Percentiles rank a stretch among this genome's conserved stretches.
These are phyloP conservation scores for Beauveria sp. DNA, from an alignment of 2,329 filamentous ascomycete genomes.

Conservation along the genomic window DNA sequence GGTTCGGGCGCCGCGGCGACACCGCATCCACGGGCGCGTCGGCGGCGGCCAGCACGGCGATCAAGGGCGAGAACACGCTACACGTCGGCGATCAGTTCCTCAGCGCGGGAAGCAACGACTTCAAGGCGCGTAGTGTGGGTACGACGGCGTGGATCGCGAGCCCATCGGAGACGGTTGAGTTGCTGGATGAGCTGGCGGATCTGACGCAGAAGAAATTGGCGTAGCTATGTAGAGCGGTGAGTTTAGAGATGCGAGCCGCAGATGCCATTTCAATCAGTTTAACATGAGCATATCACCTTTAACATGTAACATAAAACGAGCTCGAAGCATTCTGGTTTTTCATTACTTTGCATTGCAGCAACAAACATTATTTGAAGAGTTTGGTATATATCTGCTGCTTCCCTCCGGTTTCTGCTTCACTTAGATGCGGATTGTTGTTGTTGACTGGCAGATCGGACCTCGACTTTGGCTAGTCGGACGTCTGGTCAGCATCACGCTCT, in stretches of 20 bases:
- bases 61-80: slow-evolving; percentile 71
- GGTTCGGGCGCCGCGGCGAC: slow-evolving; percentile 54
- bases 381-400: neutral
- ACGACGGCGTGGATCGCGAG: slow-evolving; percentile 94
- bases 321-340: neutral
- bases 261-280: neutral
- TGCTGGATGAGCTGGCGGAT: slow-evolving; percentile 73
- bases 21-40: neutral
- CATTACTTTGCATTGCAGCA: neutral
- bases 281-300: neutral
- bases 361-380: too few species aligned
- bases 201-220: slow-evolving; percentile 43
- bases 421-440: neutral
- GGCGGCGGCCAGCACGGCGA: slow-evolving; percentile 25
- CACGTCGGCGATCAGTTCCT: slow-evolving; percentile 97
- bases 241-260: neutral
- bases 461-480: neutral
- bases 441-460: neutral
- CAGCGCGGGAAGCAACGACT: slow-evolving; percentile 92
- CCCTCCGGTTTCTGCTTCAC: neutral
- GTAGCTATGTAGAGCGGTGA: slow-evolving; percentile 4
- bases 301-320: neutral
- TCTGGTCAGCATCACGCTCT: neutral
- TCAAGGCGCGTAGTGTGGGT: slow-evolving; percentile 84
- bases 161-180: slow-evolving; percentile 78